Percentiles rank a stretch among this genome's conserved stretches.
These are phyloP conservation scores for Cytospora leucostoma DNA, from an alignment of 2,329 filamentous ascomycete species.

Conservation along the genomic window DNA sequence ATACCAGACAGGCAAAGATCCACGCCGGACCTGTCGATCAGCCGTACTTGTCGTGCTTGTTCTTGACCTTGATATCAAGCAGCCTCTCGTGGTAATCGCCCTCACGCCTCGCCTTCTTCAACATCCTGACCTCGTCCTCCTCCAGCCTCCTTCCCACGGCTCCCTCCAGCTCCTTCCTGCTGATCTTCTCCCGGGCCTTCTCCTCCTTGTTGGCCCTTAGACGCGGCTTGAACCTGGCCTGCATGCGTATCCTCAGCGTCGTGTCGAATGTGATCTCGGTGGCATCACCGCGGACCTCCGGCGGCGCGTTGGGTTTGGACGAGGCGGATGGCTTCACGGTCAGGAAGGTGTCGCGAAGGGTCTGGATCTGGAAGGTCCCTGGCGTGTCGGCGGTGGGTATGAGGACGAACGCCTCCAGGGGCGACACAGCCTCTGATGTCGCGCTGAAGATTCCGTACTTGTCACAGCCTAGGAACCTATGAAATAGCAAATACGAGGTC, in stretches of 20 bases:
- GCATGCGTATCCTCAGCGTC: slow-evolving; percentile 83
- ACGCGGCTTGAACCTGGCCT: slow-evolving; percentile 88
- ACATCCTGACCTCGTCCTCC: slow-evolving; percentile 80
- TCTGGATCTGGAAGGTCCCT: slow-evolving; percentile 75
- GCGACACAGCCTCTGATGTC: slow-evolving; percentile 76
- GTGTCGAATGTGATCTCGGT: slow-evolving; percentile 68
- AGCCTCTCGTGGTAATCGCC: slow-evolving; percentile 89
- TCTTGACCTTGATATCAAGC: slow-evolving; percentile 85
- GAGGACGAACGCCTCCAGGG: slow-evolving; percentile 78
- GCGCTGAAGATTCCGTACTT: slow-evolving; percentile 78
- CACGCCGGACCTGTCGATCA: slow-evolving; percentile 35
- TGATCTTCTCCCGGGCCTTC: slow-evolving; percentile 83
- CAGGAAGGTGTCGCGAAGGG: slow-evolving; percentile 70
- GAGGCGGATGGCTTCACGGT: slow-evolving; percentile 57
- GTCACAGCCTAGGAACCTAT: slow-evolving; percentile 82
- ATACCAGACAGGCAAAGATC: neutral
- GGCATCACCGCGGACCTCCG: slow-evolving; percentile 77
- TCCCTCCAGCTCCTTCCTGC: slow-evolving; percentile 79
- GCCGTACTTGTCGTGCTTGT: slow-evolving; percentile 85
- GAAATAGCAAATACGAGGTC: neutral
- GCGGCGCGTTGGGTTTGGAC: slow-evolving; percentile 49
- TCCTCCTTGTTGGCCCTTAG: slow-evolving; percentile 79
- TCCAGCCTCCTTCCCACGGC: slow-evolving; percentile 74
- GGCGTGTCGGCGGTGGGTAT: slow-evolving; percentile 65
- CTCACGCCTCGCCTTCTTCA: slow-evolving; percentile 82